Evolutionary conservation across 2,329 filamentous ascomycete species (phyloP).

Genomic region (Intubia oerlemansii): DNA sequence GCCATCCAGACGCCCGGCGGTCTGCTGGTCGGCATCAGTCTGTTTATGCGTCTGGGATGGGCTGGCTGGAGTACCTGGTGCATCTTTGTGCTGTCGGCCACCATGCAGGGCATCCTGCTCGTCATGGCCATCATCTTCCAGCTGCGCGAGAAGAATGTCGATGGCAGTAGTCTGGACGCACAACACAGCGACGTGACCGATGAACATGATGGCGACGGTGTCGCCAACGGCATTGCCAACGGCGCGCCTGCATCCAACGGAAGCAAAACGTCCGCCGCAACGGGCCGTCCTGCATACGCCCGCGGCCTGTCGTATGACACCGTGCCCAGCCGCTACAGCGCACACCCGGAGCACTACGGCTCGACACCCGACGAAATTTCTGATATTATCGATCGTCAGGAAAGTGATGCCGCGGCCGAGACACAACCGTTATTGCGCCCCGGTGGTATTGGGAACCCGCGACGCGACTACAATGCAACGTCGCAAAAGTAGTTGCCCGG

Average conservation of each 20-base stretch:
- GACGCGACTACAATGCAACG: slow-evolving; percentile 4
- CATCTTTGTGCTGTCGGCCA: slow-evolving; percentile 69
- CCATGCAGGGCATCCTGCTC: slow-evolving; percentile 64
- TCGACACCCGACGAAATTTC: slow-evolving; percentile 29
- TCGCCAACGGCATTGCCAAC: no score
- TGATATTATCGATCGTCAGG: slow-evolving; percentile 25
- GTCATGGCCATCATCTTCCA: slow-evolving; percentile 65
- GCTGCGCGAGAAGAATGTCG: slow-evolving; percentile 13
- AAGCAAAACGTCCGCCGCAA: slow-evolving; percentile 12
- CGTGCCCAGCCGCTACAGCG: slow-evolving; percentile 27
- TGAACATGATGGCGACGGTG: background rate
- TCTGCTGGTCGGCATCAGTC: slow-evolving; percentile 69
- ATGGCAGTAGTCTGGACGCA: slow-evolving; percentile 5
- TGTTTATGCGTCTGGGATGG: slow-evolving; percentile 58
- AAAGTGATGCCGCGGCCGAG: slow-evolving; percentile 26
- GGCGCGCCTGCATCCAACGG: slow-evolving; percentile 5
- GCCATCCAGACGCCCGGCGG: slow-evolving; percentile 90
- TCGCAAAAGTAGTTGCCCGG: background rate
- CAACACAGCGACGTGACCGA: background rate
- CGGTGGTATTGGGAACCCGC: slow-evolving; percentile 25
- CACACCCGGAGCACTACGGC: slow-evolving; percentile 29
- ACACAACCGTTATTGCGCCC: slow-evolving; percentile 27
- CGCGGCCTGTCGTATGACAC: slow-evolving; percentile 24
- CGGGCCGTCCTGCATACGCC: slow-evolving; percentile 11
- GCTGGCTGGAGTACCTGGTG: slow-evolving; percentile 93